Evolutionary conservation across 495 filamentous ascomycete genomes (phyloP).

Genomic region (Darksidea phi): DNA sequence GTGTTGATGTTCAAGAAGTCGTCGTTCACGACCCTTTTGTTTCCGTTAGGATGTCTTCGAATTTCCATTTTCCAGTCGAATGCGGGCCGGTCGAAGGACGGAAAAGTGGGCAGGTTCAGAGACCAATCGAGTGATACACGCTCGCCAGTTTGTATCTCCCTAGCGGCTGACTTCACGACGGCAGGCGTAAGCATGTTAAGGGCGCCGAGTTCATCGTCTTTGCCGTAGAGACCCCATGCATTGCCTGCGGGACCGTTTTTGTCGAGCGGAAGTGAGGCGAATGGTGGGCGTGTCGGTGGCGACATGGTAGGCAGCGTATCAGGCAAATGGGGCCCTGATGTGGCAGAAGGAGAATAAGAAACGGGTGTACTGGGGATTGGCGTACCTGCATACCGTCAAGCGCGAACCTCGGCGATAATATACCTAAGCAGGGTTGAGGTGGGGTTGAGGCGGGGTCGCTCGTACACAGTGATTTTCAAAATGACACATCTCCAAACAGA

Average conservation of each 20-base stretch:
- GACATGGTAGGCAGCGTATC: background rate
- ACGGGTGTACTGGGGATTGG: background rate
- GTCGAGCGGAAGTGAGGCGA: slow-evolving; percentile 50
- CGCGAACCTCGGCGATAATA: background rate
- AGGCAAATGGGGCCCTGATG: background rate
- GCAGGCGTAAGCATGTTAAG: slow-evolving; percentile 54
- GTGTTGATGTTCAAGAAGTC: slow-evolving; percentile 56
- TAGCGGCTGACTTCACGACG: slow-evolving; percentile 47
- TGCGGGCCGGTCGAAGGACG: slow-evolving; percentile 20
- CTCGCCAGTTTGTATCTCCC: slow-evolving; percentile 55
- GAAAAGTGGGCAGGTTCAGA: slow-evolving; percentile 35
- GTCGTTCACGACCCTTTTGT: slow-evolving; percentile 42
- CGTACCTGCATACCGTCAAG: background rate
- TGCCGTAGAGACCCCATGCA: slow-evolving; percentile 54
- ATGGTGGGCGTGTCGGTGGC: slow-evolving; percentile 39
- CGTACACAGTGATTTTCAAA: background rate
- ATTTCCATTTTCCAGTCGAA: slow-evolving; percentile 26
- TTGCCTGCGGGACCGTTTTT: slow-evolving; percentile 49
- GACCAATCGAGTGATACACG: slow-evolving; percentile 54
- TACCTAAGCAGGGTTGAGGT: background rate
- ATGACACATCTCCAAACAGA: too few relatives aligned
- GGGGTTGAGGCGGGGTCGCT: slow-evolving; percentile 4
- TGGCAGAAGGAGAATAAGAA: too few relatives aligned
- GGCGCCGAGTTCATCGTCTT: slow-evolving; percentile 49
- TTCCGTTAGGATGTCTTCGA: slow-evolving; percentile 28